Percentiles rank a stretch among this genome's conserved stretches.
phyloP scores from a whole-genome alignment of 768 basidiomycete species.

The Panaeolus cyanescens region DNA sequence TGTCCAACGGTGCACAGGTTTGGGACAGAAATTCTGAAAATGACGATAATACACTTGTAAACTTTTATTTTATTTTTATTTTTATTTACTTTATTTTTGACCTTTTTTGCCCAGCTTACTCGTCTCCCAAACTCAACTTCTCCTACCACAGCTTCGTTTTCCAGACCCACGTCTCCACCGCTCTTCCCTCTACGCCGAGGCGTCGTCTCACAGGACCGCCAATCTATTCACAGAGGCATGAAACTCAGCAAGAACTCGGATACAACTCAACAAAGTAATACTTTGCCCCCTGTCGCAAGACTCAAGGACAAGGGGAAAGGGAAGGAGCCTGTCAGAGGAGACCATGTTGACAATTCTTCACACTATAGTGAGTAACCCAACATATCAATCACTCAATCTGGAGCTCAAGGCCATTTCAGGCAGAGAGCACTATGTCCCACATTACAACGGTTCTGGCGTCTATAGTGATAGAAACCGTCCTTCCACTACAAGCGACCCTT shows the following conservation, averaged over 20 bases:
- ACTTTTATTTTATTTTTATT: neutral
- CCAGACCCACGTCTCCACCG: constrained; percentile 25
- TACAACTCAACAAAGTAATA: constrained; percentile 14
- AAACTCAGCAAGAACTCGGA: constrained; percentile 21
- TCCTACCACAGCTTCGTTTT: constrained; percentile 19
- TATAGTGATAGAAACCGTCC: constrained; percentile 15
- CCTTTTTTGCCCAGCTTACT: constrained; percentile 11
- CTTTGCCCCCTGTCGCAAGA: constrained; percentile 14
- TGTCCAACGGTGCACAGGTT: neutral
- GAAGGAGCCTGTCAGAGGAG: constrained; percentile 28
- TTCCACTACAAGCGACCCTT: constrained; percentile 18
- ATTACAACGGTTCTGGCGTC: constrained; percentile 20
- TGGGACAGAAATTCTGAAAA: neutral
- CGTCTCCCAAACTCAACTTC: constrained; percentile 20
- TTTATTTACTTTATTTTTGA: constrained; percentile 4
- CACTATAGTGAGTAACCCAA: neutral
- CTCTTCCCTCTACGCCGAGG: constrained; percentile 26
- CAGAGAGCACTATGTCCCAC: constrained; percentile 23
- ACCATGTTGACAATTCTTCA: constrained; percentile 6
- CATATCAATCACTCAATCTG: neutral
- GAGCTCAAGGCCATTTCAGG: constrained; percentile 9
- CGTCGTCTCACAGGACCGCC: constrained; percentile 13
- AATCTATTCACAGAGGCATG: constrained; percentile 13
- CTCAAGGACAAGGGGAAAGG: constrained; percentile 31
- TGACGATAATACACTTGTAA: neutral